These are phyloP conservation scores for Fusarium veterinarium DNA, from an alignment of 2,329 filamentous ascomycete genomes.

Conservation along the genomic window DNA sequence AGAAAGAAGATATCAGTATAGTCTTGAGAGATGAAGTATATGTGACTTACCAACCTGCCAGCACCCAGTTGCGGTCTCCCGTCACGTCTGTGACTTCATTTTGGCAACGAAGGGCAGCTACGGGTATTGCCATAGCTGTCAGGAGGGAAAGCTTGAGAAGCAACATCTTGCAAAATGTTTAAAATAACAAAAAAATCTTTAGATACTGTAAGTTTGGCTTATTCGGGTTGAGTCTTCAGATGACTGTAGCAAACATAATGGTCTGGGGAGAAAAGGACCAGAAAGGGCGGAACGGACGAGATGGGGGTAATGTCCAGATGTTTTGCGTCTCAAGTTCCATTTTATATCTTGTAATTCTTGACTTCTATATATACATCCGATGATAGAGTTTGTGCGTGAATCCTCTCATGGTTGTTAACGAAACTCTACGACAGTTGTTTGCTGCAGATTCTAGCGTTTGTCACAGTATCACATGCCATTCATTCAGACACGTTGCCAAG, in stretches of 20 bases:
- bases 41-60: background rate
- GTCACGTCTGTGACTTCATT: background rate
- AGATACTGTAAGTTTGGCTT: background rate
- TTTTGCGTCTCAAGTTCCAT: background rate
- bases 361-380: no score
- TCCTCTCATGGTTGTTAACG: background rate
- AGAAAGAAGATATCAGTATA: background rate
- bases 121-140: background rate
- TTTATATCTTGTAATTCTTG: background rate
- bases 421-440: slow-evolving; percentile 14
- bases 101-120: background rate
- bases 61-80: background rate
- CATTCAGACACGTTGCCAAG: background rate
- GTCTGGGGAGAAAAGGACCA: background rate
- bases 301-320: rapidly evolving
- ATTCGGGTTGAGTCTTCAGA: background rate
- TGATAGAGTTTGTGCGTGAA: background rate
- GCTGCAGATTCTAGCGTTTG: slow-evolving; percentile 2
- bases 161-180: background rate
- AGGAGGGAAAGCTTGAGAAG: background rate
- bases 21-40: background rate
- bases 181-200: background rate
- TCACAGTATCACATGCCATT: background rate
- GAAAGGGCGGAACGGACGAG: background rate
- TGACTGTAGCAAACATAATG: background rate